Evolutionary conservation across 306 rosid species (phyloP).

Genomic region (Coriaria nepalensis): DNA sequence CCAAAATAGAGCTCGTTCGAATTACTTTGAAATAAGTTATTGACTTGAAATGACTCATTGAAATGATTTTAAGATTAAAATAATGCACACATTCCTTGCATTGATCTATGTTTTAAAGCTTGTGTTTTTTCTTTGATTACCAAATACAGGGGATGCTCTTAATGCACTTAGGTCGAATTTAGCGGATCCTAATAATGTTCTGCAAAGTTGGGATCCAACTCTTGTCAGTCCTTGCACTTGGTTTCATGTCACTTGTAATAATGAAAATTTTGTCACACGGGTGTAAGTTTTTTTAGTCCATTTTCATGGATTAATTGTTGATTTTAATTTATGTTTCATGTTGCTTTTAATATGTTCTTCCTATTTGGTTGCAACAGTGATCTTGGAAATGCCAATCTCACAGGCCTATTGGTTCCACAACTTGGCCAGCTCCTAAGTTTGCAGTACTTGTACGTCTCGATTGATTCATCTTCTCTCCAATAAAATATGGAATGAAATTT

Average conservation of each 20-base stretch:
- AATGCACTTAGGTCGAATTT: slow-evolving; percentile 63
- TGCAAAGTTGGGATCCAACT: slow-evolving; percentile 88
- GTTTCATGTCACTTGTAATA: slow-evolving; percentile 86
- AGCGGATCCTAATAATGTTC: slow-evolving; percentile 76
- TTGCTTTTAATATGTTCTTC: not conserved
- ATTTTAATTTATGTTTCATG: too few species aligned
- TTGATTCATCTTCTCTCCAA: not conserved
- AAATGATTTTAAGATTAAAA: too few species aligned
- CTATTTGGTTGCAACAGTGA: slow-evolving; percentile 32
- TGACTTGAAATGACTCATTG: too few species aligned
- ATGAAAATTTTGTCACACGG: slow-evolving; percentile 74
- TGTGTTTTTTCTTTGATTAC: too few species aligned
- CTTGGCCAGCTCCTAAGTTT: slow-evolving; percentile 64
- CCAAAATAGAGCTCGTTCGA: too few species aligned
- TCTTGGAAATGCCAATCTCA: slow-evolving; percentile 89
- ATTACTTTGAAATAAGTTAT: too few species aligned
- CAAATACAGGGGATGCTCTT: slow-evolving; percentile 69
- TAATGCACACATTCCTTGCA: too few species aligned
- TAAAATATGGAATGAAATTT: too few species aligned
- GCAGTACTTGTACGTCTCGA: slow-evolving; percentile 74
- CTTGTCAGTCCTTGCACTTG: slow-evolving; percentile 95
- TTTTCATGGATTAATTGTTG: too few species aligned
- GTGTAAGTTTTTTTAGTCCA: slow-evolving; percentile 49
- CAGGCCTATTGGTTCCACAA: slow-evolving; percentile 58
- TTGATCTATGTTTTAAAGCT: too few species aligned